Conservation (phyloP, 345 rosid species). For the Eucalyptus polyanthemos region DNA sequence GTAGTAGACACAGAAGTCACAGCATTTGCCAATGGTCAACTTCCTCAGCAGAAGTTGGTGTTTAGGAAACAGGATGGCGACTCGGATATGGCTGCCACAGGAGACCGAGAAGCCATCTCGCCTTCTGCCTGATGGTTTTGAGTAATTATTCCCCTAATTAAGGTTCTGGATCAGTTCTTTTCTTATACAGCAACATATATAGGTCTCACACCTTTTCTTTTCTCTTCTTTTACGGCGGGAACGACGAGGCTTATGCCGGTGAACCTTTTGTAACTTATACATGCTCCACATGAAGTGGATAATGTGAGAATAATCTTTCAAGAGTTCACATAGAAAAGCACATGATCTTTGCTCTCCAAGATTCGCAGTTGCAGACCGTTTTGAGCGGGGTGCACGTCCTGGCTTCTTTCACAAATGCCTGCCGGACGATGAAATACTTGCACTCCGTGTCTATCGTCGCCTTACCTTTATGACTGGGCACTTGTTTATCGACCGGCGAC, state of each 20-base stretch:
- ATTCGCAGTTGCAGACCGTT: not conserved
- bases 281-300: not conserved
- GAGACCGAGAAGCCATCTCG: slow-evolving; percentile 4
- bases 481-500: not conserved
- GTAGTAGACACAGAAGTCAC: slow-evolving; percentile 63
- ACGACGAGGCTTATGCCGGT: not conserved
- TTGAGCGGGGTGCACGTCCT: not conserved
- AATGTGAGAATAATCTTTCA: not conserved
- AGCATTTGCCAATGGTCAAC: slow-evolving; percentile 61
- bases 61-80: slow-evolving; percentile 35
- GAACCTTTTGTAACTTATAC: not conserved
- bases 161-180: not conserved
- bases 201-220: not conserved
- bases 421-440: not conserved
- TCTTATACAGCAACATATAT: not conserved
- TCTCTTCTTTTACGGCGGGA: not conserved
- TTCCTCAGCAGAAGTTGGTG: slow-evolving; percentile 78
- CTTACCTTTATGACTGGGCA: not conserved
- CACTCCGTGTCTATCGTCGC: not conserved
- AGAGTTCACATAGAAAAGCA: not conserved
- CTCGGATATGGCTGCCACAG: slow-evolving; percentile 12
- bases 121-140: not conserved
- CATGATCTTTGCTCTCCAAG: not conserved
- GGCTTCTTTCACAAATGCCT: not conserved
- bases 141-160: not conserved